Conservation (phyloP, 2,329 filamentous ascomycete genomes). For the Apiospora sp. region DNA sequence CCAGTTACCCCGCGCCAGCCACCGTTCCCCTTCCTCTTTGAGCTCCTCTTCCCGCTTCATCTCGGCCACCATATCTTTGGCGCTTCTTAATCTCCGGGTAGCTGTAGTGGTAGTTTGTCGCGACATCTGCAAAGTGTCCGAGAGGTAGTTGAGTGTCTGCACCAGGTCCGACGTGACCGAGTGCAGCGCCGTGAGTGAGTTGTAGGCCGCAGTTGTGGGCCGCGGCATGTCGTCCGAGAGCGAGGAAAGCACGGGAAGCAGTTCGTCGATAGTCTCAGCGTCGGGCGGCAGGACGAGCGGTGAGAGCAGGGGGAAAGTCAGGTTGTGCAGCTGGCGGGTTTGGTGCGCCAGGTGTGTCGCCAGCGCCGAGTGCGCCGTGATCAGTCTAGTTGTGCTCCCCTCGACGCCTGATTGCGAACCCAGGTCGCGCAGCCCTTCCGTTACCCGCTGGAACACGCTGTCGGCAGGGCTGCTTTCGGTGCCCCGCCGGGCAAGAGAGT, state of each 20-base stretch:
- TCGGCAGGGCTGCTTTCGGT: slow-evolving; percentile 71
- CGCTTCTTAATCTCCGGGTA: slow-evolving; percentile 78
- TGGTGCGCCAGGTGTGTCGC: slow-evolving; percentile 79
- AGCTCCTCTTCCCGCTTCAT: slow-evolving; percentile 84
- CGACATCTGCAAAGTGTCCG: slow-evolving; percentile 93
- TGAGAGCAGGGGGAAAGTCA: slow-evolving; percentile 75
- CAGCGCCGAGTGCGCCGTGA: slow-evolving; percentile 77
- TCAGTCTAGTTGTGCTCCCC: slow-evolving; percentile 74
- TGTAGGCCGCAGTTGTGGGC: slow-evolving; percentile 67
- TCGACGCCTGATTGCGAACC: slow-evolving; percentile 77
- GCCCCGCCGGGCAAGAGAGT: slow-evolving; percentile 71
- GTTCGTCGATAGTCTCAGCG: slow-evolving; percentile 69
- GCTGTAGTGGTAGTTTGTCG: slow-evolving; percentile 87
- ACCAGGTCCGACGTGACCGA: slow-evolving; percentile 76
- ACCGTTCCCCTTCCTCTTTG: slow-evolving; percentile 81
- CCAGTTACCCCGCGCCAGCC: slow-evolving; percentile 86
- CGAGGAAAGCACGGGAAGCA: slow-evolving; percentile 72
- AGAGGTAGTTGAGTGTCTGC: slow-evolving; percentile 83
- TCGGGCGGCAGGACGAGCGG: slow-evolving; percentile 71
- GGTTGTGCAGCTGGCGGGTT: slow-evolving; percentile 76
- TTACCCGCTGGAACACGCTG: slow-evolving; percentile 72
- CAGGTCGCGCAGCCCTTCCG: slow-evolving; percentile 74
- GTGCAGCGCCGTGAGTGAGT: slow-evolving; percentile 73
- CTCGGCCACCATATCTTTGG: slow-evolving; percentile 85
- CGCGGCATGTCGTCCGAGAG: slow-evolving; percentile 73